Conservation (phyloP, 192 early-diverging fungal species). For the Linnemannia elongata region DNA sequence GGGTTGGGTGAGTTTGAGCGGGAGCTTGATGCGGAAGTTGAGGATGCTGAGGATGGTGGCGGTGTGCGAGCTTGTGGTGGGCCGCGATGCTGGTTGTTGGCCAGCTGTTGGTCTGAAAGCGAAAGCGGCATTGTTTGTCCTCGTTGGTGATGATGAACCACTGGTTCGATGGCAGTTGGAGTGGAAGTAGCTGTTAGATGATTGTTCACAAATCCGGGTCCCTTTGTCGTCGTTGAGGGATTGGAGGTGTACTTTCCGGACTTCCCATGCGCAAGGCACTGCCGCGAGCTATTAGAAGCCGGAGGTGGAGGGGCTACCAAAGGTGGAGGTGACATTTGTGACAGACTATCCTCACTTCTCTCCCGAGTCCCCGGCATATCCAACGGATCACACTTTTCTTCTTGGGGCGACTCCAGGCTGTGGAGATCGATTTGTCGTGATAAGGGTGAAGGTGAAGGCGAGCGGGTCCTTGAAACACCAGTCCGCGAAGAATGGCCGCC, state of each 20-base stretch:
- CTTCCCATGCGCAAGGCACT: not conserved
- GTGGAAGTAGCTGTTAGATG: not conserved
- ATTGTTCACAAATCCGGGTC: not conserved
- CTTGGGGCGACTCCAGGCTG: constrained; percentile 28
- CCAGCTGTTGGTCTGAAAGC: not conserved
- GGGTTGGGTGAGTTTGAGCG: not conserved
- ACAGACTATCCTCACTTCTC: not conserved
- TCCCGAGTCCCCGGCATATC: not conserved
- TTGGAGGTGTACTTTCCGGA: not conserved
- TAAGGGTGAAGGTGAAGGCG: constrained; percentile 33
- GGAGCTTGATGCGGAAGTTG: not conserved
- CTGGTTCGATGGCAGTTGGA: not conserved
- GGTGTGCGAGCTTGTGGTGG: not conserved
- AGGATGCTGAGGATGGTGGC: not conserved
- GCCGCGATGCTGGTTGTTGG: too few relatives aligned
- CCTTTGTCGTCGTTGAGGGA: not conserved
- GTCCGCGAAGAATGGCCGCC: not conserved
- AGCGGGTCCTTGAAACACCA: constrained; percentile 10
- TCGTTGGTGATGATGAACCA: constrained; percentile 4
- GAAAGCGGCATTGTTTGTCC: constrained; percentile 14
- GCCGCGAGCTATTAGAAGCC: not conserved
- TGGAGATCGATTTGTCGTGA: constrained; percentile 29
- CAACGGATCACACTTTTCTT: constrained; percentile 18
- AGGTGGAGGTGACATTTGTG: not conserved
- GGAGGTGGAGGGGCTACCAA: not conserved